phyloP scores from a whole-genome alignment of 768 basidiomycete genomes.

The Galerina marginata region DNA sequence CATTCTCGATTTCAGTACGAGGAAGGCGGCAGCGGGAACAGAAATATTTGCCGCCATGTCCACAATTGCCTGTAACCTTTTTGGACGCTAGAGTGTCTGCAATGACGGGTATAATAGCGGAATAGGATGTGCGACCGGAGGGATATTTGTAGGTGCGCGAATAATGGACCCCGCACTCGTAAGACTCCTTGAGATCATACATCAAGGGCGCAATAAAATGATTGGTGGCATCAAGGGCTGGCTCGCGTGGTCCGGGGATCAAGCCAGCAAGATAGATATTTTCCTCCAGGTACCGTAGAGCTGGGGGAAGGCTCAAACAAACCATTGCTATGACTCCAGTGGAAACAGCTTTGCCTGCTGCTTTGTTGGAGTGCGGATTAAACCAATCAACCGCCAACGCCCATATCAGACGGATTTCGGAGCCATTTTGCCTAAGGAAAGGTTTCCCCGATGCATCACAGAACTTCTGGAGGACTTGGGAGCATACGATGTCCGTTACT shows the following conservation, averaged over 20 bases:
- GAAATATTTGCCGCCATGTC: constrained; percentile 13
- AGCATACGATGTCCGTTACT: not conserved
- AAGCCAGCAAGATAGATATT: not conserved
- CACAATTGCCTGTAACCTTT: constrained; percentile 15
- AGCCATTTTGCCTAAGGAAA: not conserved
- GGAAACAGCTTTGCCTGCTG: constrained; percentile 2
- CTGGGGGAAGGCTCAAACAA: not conserved
- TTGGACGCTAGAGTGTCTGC: constrained; percentile 17
- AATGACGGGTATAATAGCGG: constrained; percentile 17
- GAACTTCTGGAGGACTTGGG: not conserved
- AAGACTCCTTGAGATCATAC: constrained; percentile 25
- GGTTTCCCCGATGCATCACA: not conserved
- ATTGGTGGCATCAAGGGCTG: constrained; percentile 34
- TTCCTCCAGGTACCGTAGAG: not conserved
- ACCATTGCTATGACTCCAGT: constrained; percentile 6
- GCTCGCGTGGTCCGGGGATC: constrained; percentile 28
- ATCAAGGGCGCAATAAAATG: constrained; percentile 36
- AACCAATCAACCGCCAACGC: constrained; percentile 4
- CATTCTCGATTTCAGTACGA: constrained; percentile 5
- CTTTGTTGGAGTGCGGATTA: constrained; percentile 7
- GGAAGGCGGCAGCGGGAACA: constrained; percentile 15
- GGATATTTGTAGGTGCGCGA: constrained; percentile 11
- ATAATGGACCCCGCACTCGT: constrained; percentile 9
- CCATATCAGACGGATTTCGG: constrained; percentile 12
- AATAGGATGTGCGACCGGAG: constrained; percentile 2